These are phyloP conservation scores for Podospora didyma DNA, from an alignment of 495 filamentous ascomycete genomes.

Conservation along the genomic window DNA sequence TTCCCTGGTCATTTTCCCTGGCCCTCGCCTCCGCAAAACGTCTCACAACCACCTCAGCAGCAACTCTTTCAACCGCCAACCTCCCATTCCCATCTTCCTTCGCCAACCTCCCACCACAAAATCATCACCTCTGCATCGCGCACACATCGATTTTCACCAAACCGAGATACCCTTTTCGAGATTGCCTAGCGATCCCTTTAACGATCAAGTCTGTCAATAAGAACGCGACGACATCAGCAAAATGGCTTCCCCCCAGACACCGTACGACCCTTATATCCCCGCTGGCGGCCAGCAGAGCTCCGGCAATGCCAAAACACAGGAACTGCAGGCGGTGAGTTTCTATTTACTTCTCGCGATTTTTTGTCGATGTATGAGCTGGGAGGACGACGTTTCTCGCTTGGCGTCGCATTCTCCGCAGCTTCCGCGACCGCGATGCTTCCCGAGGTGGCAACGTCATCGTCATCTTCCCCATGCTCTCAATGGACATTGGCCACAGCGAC, in stretches of 20 bases:
- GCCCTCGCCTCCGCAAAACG: conserved; percentile 28
- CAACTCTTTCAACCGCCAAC: conserved; percentile 17
- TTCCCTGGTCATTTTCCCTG: conserved; percentile 19
- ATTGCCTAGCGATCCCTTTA: conserved; percentile 2
- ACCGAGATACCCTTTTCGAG: neutral
- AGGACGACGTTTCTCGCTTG: neutral
- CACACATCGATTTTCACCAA: conserved; percentile 8
- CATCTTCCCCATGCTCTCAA: too few species aligned
- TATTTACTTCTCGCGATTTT: conserved; percentile 8
- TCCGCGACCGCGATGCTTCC: neutral
- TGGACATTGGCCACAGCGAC: too few species aligned
- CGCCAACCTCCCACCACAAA: conserved; percentile 10
- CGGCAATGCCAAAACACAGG: conserved; percentile 47
- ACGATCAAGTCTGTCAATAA: neutral
- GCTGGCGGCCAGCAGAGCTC: conserved; percentile 41
- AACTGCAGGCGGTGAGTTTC: conserved; percentile 75
- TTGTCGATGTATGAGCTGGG: conserved; percentile 14
- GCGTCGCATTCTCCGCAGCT: neutral
- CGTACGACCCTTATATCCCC: conserved; percentile 92
- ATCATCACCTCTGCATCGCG: conserved; percentile 12
- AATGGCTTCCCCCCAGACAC: conserved; percentile 66
- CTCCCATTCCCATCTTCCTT: conserved; percentile 15
- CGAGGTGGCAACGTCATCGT: too few species aligned
- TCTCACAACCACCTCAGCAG: conserved; percentile 20
- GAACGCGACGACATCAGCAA: conserved; percentile 7